phyloP scores from a whole-genome alignment of 2,329 filamentous ascomycete species.

The Emmonsia crescens region DNA sequence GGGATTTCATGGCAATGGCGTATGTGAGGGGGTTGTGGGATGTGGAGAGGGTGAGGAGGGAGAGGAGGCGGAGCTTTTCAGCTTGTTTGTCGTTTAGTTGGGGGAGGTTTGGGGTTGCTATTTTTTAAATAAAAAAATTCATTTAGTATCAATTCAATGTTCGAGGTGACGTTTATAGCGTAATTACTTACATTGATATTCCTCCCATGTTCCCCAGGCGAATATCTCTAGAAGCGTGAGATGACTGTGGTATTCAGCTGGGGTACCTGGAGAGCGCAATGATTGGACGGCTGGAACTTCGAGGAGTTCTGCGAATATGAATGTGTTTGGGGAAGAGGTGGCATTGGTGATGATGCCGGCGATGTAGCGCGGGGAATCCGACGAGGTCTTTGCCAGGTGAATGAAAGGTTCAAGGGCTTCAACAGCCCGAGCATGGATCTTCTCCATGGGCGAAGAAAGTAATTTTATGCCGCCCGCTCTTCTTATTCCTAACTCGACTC shows the following conservation, averaged over 20 bases:
- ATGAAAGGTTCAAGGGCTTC: conserved; percentile 72
- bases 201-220: conserved; percentile 77
- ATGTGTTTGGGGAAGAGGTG: conserved; percentile 81
- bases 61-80: conserved; percentile 82
- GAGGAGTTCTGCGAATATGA: conserved; percentile 89
- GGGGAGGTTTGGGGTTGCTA: conserved; percentile 52
- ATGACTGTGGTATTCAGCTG: conserved; percentile 53
- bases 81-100: conserved; percentile 59
- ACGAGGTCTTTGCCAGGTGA: conserved; percentile 67
- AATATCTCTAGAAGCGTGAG: conserved; percentile 75
- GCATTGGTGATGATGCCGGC: conserved; percentile 79
- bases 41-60: conserved; percentile 69
- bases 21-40: conserved; percentile 63
- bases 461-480: background rate
- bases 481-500: background rate
- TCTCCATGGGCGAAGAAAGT: conserved; percentile 25
- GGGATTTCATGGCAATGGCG: conserved; percentile 50
- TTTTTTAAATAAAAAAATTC: no score
- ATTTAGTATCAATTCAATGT: background rate
- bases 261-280: conserved; percentile 44
- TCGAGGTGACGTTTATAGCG: conserved; percentile 32
- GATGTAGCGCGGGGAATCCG: conserved; percentile 63
- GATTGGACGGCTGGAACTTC: conserved; percentile 66
- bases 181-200: conserved; percentile 50
- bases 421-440: conserved; percentile 41